phyloP scores from a whole-genome alignment of 441 rosid species.

The Rhodomyrtus psidioides region DNA sequence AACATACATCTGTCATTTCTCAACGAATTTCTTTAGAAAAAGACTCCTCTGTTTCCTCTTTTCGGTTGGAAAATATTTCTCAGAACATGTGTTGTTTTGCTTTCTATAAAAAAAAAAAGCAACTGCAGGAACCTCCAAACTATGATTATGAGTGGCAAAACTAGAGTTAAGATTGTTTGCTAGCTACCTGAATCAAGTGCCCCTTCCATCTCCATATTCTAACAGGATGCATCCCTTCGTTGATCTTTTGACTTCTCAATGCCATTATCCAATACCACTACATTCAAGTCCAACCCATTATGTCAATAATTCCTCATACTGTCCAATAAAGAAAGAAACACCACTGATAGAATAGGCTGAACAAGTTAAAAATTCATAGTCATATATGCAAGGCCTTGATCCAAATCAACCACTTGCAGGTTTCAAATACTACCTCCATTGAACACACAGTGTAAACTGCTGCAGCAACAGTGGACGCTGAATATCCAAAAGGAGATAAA shows the following conservation, averaged over 20 bases:
- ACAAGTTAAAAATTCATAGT: too few species aligned
- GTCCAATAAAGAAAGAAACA: background rate
- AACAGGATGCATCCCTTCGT: conserved; percentile 17
- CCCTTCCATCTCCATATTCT: conserved; percentile 93
- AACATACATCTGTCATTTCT: too few species aligned
- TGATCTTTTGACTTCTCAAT: conserved; percentile 31
- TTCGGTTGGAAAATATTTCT: too few species aligned
- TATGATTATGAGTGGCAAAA: background rate
- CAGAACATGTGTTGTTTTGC: background rate
- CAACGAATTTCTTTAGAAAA: too few species aligned
- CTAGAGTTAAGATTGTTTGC: background rate
- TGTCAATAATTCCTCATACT: background rate
- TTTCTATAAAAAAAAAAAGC: background rate
- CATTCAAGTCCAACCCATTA: conserved; percentile 10
- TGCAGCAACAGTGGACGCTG: conserved; percentile 60
- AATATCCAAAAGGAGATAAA: conserved; percentile 82
- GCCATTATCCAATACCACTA: conserved; percentile 91
- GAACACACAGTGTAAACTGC: conserved; percentile 67
- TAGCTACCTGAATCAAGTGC: conserved; percentile 63
- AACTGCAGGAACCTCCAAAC: background rate
- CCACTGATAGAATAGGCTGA: too few species aligned
- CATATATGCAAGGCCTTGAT: background rate
- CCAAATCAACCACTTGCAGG: conserved; percentile 2
- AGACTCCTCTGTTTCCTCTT: too few species aligned
- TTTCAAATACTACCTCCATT: conserved; percentile 52